phyloP scores from a whole-genome alignment of 108 stramenopile genomes.

The Pseudonitzschia multiseries region DNA sequence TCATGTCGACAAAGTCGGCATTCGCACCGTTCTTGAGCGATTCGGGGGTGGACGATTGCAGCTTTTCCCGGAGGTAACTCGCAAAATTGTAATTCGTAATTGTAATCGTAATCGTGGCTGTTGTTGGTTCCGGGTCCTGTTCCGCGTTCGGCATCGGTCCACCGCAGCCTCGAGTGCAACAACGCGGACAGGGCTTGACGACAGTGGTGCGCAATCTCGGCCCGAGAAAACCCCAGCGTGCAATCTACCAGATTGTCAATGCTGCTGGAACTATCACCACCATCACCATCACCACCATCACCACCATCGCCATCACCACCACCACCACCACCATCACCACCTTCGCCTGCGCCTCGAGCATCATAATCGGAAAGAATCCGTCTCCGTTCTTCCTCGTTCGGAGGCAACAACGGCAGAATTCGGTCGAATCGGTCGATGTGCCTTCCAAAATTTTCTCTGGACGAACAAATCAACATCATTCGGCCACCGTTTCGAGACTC shows the following conservation, averaged over 20 bases:
- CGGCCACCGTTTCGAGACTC: constrained; percentile 7
- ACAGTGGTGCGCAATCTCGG: constrained; percentile 68
- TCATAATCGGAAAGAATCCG: constrained; percentile 33
- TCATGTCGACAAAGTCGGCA: constrained; percentile 77
- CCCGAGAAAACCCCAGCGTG: constrained; percentile 53
- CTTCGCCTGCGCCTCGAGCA: not conserved
- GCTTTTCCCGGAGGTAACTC: constrained; percentile 36
- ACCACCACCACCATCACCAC: not conserved
- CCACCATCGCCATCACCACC: not conserved
- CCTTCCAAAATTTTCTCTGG: constrained; percentile 38
- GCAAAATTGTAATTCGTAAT: too few species aligned
- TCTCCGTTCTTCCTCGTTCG: constrained; percentile 51
- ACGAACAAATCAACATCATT: constrained; percentile 60
- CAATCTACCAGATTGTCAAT: constrained; percentile 44
- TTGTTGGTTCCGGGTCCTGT: not conserved
- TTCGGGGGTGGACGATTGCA: constrained; percentile 49
- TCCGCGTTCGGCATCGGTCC: not conserved
- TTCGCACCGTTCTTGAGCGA: constrained; percentile 60
- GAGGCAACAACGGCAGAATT: constrained; percentile 39
- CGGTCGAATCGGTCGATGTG: constrained; percentile 54
- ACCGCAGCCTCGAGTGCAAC: constrained; percentile 1
- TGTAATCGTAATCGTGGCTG: too few species aligned
- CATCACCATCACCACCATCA: constrained; percentile 1
- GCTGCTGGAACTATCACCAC: constrained; percentile 5
- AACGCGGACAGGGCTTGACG: constrained; percentile 42